Percentiles rank a stretch among this genome's conserved stretches.
These are phyloP conservation scores for Copromyces sp. DNA, from an alignment of 495 filamentous ascomycete genomes.

Conservation along the genomic window DNA sequence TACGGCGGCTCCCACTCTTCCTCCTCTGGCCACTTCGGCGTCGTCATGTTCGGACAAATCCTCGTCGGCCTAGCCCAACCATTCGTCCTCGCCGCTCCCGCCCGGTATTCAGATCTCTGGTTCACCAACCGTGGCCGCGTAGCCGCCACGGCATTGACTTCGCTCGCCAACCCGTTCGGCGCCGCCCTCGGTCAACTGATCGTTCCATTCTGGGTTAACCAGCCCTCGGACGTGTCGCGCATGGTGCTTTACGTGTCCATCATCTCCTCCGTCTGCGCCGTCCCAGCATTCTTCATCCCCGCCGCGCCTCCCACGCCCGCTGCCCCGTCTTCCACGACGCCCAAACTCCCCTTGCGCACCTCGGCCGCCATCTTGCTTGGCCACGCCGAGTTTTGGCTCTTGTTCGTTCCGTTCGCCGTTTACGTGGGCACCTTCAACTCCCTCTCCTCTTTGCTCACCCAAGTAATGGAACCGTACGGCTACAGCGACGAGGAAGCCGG, in stretches of 20 bases:
- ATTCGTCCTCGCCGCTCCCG: slow-evolving; percentile 83
- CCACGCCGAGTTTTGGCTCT: slow-evolving; percentile 61
- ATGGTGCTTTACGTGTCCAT: slow-evolving; percentile 84
- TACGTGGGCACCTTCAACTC: slow-evolving; percentile 94
- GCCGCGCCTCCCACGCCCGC: slow-evolving; percentile 65
- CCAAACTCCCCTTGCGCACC: slow-evolving; percentile 40
- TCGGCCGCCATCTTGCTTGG: slow-evolving; percentile 39
- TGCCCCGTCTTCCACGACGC: slow-evolving; percentile 31
- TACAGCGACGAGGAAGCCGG: slow-evolving; percentile 76
- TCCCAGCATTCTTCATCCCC: slow-evolving; percentile 85
- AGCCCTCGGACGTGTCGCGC: slow-evolving; percentile 53
- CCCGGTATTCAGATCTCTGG: slow-evolving; percentile 89
- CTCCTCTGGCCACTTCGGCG: slow-evolving; percentile 46
- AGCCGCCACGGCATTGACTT: slow-evolving; percentile 77
- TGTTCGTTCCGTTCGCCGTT: slow-evolving; percentile 64
- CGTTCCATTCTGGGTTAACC: slow-evolving; percentile 61
- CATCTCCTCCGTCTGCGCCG: slow-evolving; percentile 60
- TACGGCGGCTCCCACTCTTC: slow-evolving; percentile 61
- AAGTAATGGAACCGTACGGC: slow-evolving; percentile 74
- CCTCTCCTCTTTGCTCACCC: slow-evolving; percentile 78
- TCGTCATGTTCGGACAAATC: slow-evolving; percentile 92
- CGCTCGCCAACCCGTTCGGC: slow-evolving; percentile 78
- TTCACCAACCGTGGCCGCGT: slow-evolving; percentile 79
- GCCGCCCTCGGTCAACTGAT: slow-evolving; percentile 82
- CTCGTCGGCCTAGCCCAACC: slow-evolving; percentile 83